Percentiles rank a stretch among this genome's conserved stretches.
Conservation (phyloP, 495 filamentous ascomycete genomes). For the Neurospora sublineolata region DNA sequence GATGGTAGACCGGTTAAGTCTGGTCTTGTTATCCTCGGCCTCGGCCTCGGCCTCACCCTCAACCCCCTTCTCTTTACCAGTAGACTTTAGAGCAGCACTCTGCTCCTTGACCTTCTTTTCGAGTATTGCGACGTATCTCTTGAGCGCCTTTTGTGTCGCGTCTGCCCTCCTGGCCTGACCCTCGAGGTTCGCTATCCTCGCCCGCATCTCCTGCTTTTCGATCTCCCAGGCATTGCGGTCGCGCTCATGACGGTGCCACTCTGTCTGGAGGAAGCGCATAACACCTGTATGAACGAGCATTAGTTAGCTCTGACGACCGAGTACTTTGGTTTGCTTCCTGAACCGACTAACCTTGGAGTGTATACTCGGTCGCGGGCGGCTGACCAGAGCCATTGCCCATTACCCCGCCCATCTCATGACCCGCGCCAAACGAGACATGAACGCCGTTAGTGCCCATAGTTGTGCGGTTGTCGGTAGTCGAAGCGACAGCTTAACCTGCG, state of each 20-base stretch:
- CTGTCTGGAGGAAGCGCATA: slow-evolving; percentile 97
- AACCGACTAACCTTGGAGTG: slow-evolving; percentile 66
- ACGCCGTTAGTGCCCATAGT: slow-evolving; percentile 56
- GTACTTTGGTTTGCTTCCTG: neutral
- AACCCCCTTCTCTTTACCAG: neutral
- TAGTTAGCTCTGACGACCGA: slow-evolving; percentile 7
- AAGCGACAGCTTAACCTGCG: neutral
- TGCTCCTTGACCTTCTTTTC: slow-evolving; percentile 82
- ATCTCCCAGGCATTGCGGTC: slow-evolving; percentile 99
- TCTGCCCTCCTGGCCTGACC: slow-evolving; percentile 78
- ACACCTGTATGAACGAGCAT: slow-evolving; percentile 50
- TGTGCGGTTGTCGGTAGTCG: slow-evolving; percentile 7
- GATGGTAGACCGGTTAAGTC: slow-evolving; percentile 32
- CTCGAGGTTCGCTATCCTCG: slow-evolving; percentile 88
- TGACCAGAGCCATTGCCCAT: slow-evolving; percentile 42
- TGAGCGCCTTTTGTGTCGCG: slow-evolving; percentile 72
- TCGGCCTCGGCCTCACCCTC: slow-evolving; percentile 13
- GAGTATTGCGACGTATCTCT: slow-evolving; percentile 81
- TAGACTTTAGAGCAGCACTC: slow-evolving; percentile 29
- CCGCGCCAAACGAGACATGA: slow-evolving; percentile 38
- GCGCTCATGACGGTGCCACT: slow-evolving; percentile 98
- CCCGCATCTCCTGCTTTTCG: slow-evolving; percentile 98
- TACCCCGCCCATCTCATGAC: slow-evolving; percentile 26
- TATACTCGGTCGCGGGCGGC: slow-evolving; percentile 90
- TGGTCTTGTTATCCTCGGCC: slow-evolving; percentile 19